These are phyloP conservation scores for Naganishia liquefaciens DNA, from an alignment of 1,284 basidiomycete species.

Conservation along the genomic window DNA sequence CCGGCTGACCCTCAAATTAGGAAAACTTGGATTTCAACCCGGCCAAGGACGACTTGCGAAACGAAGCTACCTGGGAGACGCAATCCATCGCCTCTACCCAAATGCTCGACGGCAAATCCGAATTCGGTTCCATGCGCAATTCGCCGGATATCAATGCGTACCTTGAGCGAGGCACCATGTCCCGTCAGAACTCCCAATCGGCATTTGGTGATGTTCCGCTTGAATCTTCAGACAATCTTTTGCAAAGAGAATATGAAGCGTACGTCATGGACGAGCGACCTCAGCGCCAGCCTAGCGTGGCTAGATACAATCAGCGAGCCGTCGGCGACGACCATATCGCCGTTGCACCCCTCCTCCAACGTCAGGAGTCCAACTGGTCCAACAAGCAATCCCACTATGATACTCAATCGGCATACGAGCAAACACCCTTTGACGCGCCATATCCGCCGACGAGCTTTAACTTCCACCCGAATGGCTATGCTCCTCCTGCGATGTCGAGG, in stretches of 20 bases:
- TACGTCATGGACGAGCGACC: constrained; percentile 16
- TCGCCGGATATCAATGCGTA: constrained; percentile 25
- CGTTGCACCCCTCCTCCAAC: constrained; percentile 20
- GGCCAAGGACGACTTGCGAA: constrained; percentile 42
- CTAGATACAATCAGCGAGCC: constrained; percentile 26
- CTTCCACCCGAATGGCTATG: constrained; percentile 21
- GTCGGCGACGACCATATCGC: constrained; percentile 25
- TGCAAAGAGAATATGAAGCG: neutral
- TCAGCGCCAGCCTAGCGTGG: constrained; percentile 25
- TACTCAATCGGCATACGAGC: constrained; percentile 13
- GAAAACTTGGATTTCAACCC: constrained; percentile 55
- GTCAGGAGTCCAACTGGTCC: constrained; percentile 25
- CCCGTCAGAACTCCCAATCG: constrained; percentile 15
- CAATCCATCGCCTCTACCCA: constrained; percentile 48
- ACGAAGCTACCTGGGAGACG: constrained; percentile 49
- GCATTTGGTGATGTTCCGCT: constrained; percentile 21
- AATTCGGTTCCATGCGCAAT: constrained; percentile 12
- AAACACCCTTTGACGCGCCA: constrained; percentile 14
- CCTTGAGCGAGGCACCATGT: constrained; percentile 23
- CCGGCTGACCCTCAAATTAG: constrained; percentile 27
- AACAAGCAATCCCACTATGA: constrained; percentile 17
- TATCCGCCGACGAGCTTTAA: constrained; percentile 30
- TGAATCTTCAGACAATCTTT: constrained; percentile 29
- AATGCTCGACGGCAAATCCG: constrained; percentile 37
- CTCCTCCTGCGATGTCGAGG: constrained; percentile 26